Evolutionary conservation across 768 basidiomycete species (phyloP), one percentile per base, ranked within the genome.

Genomic region (Agrocybe pediades): DNA sequence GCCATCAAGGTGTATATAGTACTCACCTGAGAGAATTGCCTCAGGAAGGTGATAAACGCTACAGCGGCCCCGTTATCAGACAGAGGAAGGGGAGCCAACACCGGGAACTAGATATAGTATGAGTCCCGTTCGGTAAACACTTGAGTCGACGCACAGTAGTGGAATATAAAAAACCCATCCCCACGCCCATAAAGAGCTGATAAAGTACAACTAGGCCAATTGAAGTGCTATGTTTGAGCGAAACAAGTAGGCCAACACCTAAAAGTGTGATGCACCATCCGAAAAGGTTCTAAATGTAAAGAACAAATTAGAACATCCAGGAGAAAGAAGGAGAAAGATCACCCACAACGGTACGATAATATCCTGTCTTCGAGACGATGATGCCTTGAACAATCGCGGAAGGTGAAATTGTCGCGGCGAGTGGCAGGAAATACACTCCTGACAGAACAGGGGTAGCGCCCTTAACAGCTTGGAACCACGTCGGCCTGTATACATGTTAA

Each of bases 31-130:
- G 71, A 67, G 42, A 75, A 75, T 1, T 63, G 56, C 6, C 77
- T 70, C 5, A 65, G 41, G 56, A 77, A 78, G 13, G 65, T 64
- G 46, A 74, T 73, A 56, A 78, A 74, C 0, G 77, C 72, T 6
- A 82, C 65, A 0, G 82, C 80, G 3, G 68, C 63, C 4, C 78
- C 80, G 45, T 74, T 79, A 6, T 68, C 57, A 0, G 68, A 56
- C 3, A 77, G 62, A 0, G 71, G 65, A 1, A 82, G 58, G 1
- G 81, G 77, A 0, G 82, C 78, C 6, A 80, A 71, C 39, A 83
- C 70, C 0, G 81, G 73, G 59, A 80, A 83, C 47, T 70, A 45
- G 70, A n/a, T 0, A 63, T 67, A 26, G 25, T 9, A 46, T 20
- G 20, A 33, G 24, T n/a, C 27, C 8, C 15, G 17, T n/a, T 46